Percentiles rank a stretch among this genome's conserved stretches.
Evolutionary conservation across 129 eudicot genomes (phyloP).

Genomic region (Kitagawia praeruptora): DNA sequence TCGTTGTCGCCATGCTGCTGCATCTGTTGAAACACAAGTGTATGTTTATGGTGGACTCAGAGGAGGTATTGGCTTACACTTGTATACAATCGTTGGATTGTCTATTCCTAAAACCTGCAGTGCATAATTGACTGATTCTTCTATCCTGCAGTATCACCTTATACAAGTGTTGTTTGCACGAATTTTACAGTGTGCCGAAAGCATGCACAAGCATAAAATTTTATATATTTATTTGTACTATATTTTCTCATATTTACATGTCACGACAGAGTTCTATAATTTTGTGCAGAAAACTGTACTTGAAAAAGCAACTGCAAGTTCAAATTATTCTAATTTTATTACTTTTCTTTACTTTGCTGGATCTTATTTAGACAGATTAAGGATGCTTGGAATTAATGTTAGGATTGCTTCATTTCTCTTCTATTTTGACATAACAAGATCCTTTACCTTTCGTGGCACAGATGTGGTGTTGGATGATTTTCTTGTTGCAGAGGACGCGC

Average conservation of each 20-base stretch:
- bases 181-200: not conserved
- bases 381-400: not conserved
- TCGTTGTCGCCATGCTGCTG: slow-evolving; percentile 97
- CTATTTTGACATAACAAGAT: not conserved
- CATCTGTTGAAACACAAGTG: slow-evolving; percentile 80
- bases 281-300: not conserved
- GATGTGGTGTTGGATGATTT: slow-evolving; percentile 75
- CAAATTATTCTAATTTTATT: not conserved
- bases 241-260: not conserved
- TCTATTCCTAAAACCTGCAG: not conserved
- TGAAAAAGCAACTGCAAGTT: not conserved
- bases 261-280: not conserved
- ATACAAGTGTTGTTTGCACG: not conserved
- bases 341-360: not conserved
- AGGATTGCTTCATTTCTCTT: not conserved
- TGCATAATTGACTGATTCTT: not conserved
- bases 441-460: slow-evolving; percentile 25
- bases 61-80: slow-evolving; percentile 53
- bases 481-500: slow-evolving; percentile 85
- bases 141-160: not conserved
- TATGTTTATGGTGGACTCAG: slow-evolving; percentile 88
- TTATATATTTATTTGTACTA: not conserved
- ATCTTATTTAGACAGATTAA: not conserved
- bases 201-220: not conserved
- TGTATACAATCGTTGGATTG: slow-evolving; percentile 5